Conservation (phyloP, 2,329 filamentous ascomycete species). For the Fusarium sp. region DNA sequence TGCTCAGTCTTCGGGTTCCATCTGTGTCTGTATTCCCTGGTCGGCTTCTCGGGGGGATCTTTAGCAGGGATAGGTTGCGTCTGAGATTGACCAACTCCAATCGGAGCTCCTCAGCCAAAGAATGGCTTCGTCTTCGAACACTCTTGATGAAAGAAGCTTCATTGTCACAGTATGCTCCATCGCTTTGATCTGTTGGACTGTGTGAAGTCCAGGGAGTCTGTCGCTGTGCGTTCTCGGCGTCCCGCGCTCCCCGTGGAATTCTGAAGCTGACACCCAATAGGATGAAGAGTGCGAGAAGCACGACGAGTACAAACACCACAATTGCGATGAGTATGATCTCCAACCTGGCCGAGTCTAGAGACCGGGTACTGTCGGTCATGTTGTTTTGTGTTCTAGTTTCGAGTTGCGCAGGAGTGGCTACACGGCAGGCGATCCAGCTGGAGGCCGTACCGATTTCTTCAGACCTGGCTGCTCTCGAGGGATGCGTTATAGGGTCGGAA, state of each 20-base stretch:
- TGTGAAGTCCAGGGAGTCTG: conserved; percentile 35
- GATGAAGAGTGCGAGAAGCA: conserved; percentile 48
- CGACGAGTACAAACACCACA: conserved; percentile 49
- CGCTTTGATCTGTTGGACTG: conserved; percentile 18
- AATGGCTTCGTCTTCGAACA: conserved; percentile 45
- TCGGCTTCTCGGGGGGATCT: conserved; percentile 15
- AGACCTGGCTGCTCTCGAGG: neutral
- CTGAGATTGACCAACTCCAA: conserved; percentile 40
- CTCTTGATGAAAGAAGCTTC: conserved; percentile 39
- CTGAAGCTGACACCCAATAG: conserved; percentile 44
- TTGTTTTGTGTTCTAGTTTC: neutral
- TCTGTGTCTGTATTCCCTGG: neutral
- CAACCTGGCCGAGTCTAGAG: conserved; percentile 46
- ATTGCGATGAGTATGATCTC: conserved; percentile 52
- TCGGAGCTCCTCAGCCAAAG: conserved; percentile 41
- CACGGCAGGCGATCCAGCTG: conserved; percentile 12
- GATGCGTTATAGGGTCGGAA: neutral
- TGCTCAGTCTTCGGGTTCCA: conserved; percentile 25
- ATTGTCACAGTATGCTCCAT: conserved; percentile 29
- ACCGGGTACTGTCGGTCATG: conserved; percentile 42
- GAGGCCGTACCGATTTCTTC: neutral
- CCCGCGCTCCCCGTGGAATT: conserved; percentile 15
- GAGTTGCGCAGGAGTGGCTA: neutral
- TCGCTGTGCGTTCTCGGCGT: conserved; percentile 34
- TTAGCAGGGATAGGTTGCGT: conserved; percentile 30